Base-by-base conservation (phyloP, 495 filamentous ascomycete species). In the Penicillium roqueforti region DNA sequence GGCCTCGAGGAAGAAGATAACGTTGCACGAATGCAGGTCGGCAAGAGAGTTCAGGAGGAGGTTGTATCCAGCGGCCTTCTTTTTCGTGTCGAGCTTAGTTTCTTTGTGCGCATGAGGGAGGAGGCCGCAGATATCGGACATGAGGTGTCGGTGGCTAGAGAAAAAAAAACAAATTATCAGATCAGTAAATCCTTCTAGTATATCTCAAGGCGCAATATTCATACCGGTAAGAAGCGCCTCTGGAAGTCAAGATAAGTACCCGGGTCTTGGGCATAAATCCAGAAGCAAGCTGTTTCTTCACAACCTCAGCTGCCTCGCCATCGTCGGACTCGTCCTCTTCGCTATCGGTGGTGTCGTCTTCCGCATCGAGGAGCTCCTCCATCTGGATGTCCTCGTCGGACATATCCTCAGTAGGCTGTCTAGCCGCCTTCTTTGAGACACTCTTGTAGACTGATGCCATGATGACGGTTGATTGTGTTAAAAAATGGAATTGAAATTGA, bases 1-100 rank as follows among this genome's bases (percentile, higher is more conserved):
- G 49, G 91, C 93, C 75, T 98, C 93, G 68, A 97, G 93, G 74
- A 96, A 99, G 56, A 96, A 80, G 47, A 97, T 85, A 70, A 97
- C 93, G 74, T 99, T 99, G 83, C 92, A 97, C 60, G 96, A 97
- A 79, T 97, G 95, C 18, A 99, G 83, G 60, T 99, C 92, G 36
- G 93, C 93, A 14, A 97, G 84, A 68, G 96, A 92, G 75, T 97
- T 97, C 7, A 99, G 82, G 62, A 96, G 84, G 69, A 88, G 85
- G 54, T 96, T 86, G 56, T 78, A 78, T n/a, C 74, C 74, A 34
- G 73, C 67, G 5, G 75, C 72, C 62, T 95, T 91, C 48, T 91
- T 92, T 71, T 97, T 97, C 36, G 92, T 93, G 62, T 97, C 92
- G 47, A 96, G 83, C 70, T 99, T 99, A 54, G 87, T 91, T 68